These are phyloP conservation scores for Phalaenopsis aphrodite DNA, from an alignment of 106 monocot species.

Conservation along the genomic window DNA sequence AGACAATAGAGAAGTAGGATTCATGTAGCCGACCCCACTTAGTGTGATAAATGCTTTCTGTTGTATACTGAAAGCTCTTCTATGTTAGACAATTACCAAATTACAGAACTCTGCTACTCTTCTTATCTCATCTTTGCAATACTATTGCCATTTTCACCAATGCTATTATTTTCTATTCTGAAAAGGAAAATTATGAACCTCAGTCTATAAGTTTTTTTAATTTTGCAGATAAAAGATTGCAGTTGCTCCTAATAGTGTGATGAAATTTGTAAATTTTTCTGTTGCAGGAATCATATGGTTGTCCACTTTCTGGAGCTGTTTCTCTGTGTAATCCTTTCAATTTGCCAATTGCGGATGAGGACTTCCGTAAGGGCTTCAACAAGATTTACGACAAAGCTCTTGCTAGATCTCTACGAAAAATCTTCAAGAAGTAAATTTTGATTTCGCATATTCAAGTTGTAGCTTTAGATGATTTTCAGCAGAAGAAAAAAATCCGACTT, in stretches of 20 bases:
- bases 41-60: too few relatives aligned
- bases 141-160: too few relatives aligned
- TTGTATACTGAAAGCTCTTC: too few relatives aligned
- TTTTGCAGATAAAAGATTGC: background rate
- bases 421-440: conserved; percentile 66
- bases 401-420: conserved; percentile 58
- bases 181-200: too few relatives aligned
- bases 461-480: background rate
- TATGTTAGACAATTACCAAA: too few relatives aligned
- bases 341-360: conserved; percentile 87
- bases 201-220: too few relatives aligned
- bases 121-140: too few relatives aligned
- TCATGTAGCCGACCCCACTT: too few relatives aligned
- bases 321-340: conserved; percentile 93
- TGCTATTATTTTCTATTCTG: too few relatives aligned
- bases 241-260: background rate
- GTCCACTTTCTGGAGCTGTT: conserved; percentile 86
- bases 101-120: too few relatives aligned
- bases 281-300: conserved; percentile 70
- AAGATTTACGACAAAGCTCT: conserved; percentile 82
- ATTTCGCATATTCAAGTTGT: background rate
- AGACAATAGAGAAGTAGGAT: too few relatives aligned
- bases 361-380: conserved; percentile 91
- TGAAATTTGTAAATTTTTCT: background rate
- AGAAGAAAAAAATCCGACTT: background rate